Conservation (phyloP, 2,329 filamentous ascomycete genomes). For the Lojkania enalia region DNA sequence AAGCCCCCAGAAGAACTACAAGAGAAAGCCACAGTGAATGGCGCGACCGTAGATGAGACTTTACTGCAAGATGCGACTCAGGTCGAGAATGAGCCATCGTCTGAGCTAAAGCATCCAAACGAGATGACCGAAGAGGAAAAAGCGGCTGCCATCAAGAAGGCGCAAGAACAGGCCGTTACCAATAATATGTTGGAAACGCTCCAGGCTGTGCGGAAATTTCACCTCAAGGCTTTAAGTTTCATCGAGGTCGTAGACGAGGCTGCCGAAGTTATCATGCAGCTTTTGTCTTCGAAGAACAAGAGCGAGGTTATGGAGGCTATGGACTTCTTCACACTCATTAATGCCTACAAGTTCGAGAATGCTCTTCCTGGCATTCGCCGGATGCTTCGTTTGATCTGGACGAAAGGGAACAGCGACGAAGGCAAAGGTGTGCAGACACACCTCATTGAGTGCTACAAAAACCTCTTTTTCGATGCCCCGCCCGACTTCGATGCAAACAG, state of each 20-base stretch:
- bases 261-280: slow-evolving; percentile 78
- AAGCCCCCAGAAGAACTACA: slow-evolving; percentile 78
- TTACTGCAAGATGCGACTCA: slow-evolving; percentile 89
- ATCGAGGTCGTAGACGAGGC: slow-evolving; percentile 88
- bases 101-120: slow-evolving; percentile 52
- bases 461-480: slow-evolving; percentile 93
- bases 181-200: slow-evolving; percentile 80
- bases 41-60: slow-evolving; percentile 72
- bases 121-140: slow-evolving; percentile 83
- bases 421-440: slow-evolving; percentile 97
- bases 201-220: slow-evolving; percentile 86
- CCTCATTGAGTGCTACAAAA: slow-evolving; percentile 94
- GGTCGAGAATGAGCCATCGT: slow-evolving; percentile 55
- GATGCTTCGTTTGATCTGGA: slow-evolving; percentile 98
- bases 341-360: slow-evolving; percentile 94
- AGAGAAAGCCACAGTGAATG: slow-evolving; percentile 62
- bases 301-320: slow-evolving; percentile 98
- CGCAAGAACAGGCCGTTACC: slow-evolving; percentile 81
- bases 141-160: slow-evolving; percentile 72
- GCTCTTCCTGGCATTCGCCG: slow-evolving; percentile 89
- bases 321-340: slow-evolving; percentile 94
- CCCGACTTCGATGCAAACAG: slow-evolving; percentile 86
- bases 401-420: slow-evolving; percentile 98
- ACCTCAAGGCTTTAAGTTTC: slow-evolving; percentile 89
- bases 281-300: slow-evolving; percentile 94